Conservation (phyloP, 495 filamentous ascomycete species). For the Margaritispora aquatica region DNA sequence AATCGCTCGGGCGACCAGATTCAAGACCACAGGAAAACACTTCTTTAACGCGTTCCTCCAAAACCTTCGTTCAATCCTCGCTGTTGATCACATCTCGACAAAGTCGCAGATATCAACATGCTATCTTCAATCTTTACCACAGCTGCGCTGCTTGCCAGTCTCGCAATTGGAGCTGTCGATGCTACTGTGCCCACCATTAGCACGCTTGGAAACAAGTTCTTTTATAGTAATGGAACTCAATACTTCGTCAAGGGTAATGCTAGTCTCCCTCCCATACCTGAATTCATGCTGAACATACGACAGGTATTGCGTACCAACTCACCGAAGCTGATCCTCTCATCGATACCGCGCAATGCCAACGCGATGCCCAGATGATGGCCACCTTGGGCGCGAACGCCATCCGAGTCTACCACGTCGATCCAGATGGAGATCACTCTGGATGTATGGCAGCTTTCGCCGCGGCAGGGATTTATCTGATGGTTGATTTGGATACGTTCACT, state of each 20-base stretch:
- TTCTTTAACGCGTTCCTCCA: background rate
- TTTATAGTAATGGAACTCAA: constrained; percentile 67
- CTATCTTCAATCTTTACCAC: constrained; percentile 7
- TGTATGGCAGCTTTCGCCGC: constrained; percentile 65
- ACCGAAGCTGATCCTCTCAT: constrained; percentile 66
- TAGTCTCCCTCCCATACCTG: background rate
- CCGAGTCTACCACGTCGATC: constrained; percentile 83
- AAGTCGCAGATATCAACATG: constrained; percentile 12
- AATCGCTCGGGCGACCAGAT: constrained; percentile 1
- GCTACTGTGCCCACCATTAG: constrained; percentile 43
- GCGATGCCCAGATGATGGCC: constrained; percentile 73
- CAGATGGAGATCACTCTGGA: constrained; percentile 58
- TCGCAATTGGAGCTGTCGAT: constrained; percentile 25
- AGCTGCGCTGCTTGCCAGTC: constrained; percentile 12
- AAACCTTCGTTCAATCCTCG: background rate
- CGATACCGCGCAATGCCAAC: constrained; percentile 68
- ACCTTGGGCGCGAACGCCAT: constrained; percentile 77
- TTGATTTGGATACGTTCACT: constrained; percentile 80
- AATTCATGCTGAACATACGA: constrained; percentile 7
- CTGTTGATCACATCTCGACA: background rate
- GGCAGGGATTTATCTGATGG: constrained; percentile 72
- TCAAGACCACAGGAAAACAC: background rate
- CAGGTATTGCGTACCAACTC: constrained; percentile 69
- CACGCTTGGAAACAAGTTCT: constrained; percentile 77
- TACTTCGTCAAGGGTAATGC: constrained; percentile 75